Conservation (phyloP, 2,329 filamentous ascomycete species). For the Cadophora luteo-olivacea region DNA sequence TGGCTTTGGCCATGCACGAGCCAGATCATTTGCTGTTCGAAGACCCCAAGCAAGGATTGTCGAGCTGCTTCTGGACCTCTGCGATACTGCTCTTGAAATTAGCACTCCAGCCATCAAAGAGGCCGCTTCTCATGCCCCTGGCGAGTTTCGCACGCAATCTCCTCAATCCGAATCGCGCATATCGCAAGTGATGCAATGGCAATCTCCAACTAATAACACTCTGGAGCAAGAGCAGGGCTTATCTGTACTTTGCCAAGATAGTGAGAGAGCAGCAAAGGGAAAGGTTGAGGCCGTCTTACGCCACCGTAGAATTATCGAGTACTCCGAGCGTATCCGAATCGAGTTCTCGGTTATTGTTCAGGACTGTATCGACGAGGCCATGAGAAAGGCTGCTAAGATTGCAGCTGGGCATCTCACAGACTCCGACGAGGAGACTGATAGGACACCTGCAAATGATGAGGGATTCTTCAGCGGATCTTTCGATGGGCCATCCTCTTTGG, state of each 20-base stretch:
- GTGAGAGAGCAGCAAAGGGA: conserved; percentile 79
- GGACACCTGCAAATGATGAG: conserved; percentile 57
- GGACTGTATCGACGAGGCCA: conserved; percentile 91
- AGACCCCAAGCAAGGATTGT: conserved; percentile 92
- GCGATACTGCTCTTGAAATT: conserved; percentile 94
- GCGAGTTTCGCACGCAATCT: conserved; percentile 90
- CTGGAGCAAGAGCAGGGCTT: conserved; percentile 93
- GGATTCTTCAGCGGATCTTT: conserved; percentile 60
- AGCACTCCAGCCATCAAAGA: conserved; percentile 95
- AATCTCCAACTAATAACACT: conserved; percentile 89
- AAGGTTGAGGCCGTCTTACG: conserved; percentile 95
- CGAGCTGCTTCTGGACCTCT: conserved; percentile 91
- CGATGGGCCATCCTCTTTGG: conserved; percentile 62
- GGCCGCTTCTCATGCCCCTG: conserved; percentile 66
- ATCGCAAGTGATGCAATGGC: conserved; percentile 94
- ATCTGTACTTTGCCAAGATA: conserved; percentile 86
- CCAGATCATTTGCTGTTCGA: conserved; percentile 88
- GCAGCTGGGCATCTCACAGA: conserved; percentile 85
- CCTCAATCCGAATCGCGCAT: conserved; percentile 96
- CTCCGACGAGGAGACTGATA: conserved; percentile 57
- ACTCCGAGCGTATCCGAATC: conserved; percentile 91
- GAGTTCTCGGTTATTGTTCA: conserved; percentile 94
- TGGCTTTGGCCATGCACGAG: conserved; percentile 79
- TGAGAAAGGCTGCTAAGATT: conserved; percentile 87
- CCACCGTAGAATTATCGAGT: conserved; percentile 92